Evolutionary conservation across 441 rosid species (phyloP).

Genomic region (Melianthus villosus): DNA sequence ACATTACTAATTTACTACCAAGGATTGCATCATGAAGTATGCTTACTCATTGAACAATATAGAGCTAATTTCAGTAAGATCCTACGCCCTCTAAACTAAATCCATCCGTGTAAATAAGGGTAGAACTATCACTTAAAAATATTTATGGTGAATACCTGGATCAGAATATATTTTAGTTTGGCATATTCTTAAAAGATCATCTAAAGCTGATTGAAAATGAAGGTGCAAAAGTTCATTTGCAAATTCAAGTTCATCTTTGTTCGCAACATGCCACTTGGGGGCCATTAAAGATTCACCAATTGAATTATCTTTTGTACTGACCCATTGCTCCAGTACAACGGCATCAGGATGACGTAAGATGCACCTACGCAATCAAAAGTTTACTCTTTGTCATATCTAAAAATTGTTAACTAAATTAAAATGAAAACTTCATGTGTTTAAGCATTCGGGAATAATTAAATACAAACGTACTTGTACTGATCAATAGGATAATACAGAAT

Average conservation of each 20-base stretch:
- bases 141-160: slow-evolving; percentile 36
- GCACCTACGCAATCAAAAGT: slow-evolving; percentile 39
- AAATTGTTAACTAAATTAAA: no score
- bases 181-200: slow-evolving; percentile 74
- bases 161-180: slow-evolving; percentile 66
- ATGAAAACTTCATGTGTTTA: no score
- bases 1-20: no score
- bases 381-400: slow-evolving; percentile 7
- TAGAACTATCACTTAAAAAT: no score
- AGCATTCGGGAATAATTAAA: no score
- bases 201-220: slow-evolving; percentile 83
- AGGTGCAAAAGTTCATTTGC: slow-evolving; percentile 85
- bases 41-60: no score
- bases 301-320: slow-evolving; percentile 70
- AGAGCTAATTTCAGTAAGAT: no score
- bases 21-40: no score
- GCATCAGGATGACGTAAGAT: slow-evolving; percentile 68
- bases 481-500: slow-evolving; percentile 83
- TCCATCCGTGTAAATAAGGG: no score
- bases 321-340: slow-evolving; percentile 74
- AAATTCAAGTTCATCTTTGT: slow-evolving; percentile 71
- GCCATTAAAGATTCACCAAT: slow-evolving; percentile 28
- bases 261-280: slow-evolving; percentile 92
- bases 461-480: slow-evolving; percentile 74
- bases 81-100: no score